Conservation (phyloP, 805 yeast species). For the Lipomyces starkeyi region DNA sequence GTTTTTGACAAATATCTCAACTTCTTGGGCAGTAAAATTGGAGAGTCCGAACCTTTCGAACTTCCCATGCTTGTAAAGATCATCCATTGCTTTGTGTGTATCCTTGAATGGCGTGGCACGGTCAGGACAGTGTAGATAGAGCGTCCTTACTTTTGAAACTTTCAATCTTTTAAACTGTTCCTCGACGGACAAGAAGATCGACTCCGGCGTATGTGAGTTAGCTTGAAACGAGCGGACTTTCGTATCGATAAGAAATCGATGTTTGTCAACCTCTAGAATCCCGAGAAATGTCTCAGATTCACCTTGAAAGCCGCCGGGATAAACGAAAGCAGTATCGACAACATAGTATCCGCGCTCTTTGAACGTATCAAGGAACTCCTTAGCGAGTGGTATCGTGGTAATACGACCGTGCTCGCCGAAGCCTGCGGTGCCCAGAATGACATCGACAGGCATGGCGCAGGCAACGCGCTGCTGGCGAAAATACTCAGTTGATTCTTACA, state of each 20-base stretch:
- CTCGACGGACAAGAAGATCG: conserved; percentile 26
- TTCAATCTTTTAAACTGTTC: conserved; percentile 24
- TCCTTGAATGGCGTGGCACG: conserved; percentile 41
- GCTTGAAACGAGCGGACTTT: conserved; percentile 31
- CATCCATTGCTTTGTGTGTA: conserved; percentile 41
- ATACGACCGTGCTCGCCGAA: conserved; percentile 37
- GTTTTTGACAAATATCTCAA: conserved; percentile 36
- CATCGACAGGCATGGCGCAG: conserved; percentile 23
- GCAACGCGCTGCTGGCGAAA: conserved; percentile 1
- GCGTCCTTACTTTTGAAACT: conserved; percentile 29
- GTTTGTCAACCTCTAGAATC: conserved; percentile 13
- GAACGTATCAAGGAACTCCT: conserved; percentile 30
- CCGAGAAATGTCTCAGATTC: conserved; percentile 36
- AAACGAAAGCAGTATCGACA: conserved; percentile 35
- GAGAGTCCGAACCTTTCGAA: conserved; percentile 43
- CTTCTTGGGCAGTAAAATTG: conserved; percentile 40
- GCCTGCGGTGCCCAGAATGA: conserved; percentile 38
- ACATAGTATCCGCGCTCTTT: conserved; percentile 19
- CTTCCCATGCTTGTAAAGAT: conserved; percentile 40
- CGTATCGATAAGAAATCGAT: conserved; percentile 31
- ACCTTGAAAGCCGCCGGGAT: conserved; percentile 36
- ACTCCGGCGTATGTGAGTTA: conserved; percentile 24
- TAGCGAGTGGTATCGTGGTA: conserved; percentile 28
- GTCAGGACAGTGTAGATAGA: conserved; percentile 40
- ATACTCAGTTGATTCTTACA: not conserved